Base-by-base conservation (phyloP, 306 rosid species). In the Corylus americana region DNA sequence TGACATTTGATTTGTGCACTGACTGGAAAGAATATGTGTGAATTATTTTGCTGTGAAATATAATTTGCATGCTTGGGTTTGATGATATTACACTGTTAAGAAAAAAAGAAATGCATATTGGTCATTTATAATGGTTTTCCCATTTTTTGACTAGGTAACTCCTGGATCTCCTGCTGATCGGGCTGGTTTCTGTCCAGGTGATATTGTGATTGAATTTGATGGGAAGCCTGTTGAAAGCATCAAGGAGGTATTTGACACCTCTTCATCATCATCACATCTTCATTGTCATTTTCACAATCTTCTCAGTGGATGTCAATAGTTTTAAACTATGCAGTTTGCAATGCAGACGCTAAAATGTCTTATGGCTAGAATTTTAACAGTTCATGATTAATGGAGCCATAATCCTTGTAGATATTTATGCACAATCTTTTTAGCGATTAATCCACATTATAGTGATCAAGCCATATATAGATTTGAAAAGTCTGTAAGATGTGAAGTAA, bases 81-180 rank as follows among this genome's bases (percentile, higher is more conserved):
- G 42, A 37, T 37, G 5, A 37, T 37, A 37, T 37, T 37, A 37
- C 42, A 37, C 2, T 37, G 42, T 37, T 3, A 37, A 37, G 42
- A 47, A 47, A 47, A 42, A 51, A 55, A 53, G 31, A 59, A 20
- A 76, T 62, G 44, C 72, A 74, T 55, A 49, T 4, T 42, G 44
- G 50, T 81, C 50, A 7, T 72, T 49, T 74, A 14, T 78, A 14
- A 54, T 74, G 25, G 53, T 53, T 54, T 81, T 47, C 58, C 37
- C 48, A 35, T 59, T 81, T 69, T 59, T 83, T 81, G 51, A 64
- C 71, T 79, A 95, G 98, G 96, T 93, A 80, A 93, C 96, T 78
- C 98, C 99, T 0, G 90, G 92, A 16, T 95, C 96, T 22, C 98
- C 98, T 29, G 98, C 89, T 76, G 90, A 89, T 70, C 92, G 88